A percentile compares a stretch with the other conserved stretches of the same genome.
These are phyloP conservation scores for Kappamyces sp. DNA, from an alignment of 192 early-diverging fungal species.

Conservation along the genomic window DNA sequence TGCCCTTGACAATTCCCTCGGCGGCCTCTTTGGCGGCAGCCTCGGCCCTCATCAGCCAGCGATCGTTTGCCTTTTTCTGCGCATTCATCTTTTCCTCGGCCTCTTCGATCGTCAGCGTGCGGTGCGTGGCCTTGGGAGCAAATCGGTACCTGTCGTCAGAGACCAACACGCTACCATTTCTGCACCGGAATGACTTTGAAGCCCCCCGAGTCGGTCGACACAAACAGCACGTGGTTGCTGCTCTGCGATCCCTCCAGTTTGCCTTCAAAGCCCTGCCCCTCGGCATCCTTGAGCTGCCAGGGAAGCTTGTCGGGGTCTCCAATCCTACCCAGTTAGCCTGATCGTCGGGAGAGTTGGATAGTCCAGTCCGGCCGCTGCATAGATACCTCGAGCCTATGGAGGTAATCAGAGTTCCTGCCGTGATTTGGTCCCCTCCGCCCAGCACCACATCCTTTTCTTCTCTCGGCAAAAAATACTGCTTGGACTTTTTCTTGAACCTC, in stretches of 20 bases:
- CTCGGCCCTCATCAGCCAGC: neutral
- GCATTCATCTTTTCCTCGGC: constrained; percentile 39
- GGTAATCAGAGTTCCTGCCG: constrained; percentile 7
- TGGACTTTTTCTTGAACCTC: constrained; percentile 46
- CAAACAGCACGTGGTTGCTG: constrained; percentile 30
- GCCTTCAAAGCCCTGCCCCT: constrained; percentile 21
- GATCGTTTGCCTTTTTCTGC: constrained; percentile 5
- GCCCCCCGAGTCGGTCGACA: constrained; percentile 21
- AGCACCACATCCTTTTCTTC: constrained; percentile 20
- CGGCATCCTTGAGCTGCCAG: constrained; percentile 28
- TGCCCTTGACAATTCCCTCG: constrained; percentile 25
- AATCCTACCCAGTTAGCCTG: constrained; percentile 4
- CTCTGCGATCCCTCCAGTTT: constrained; percentile 27
- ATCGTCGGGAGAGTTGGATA: neutral
- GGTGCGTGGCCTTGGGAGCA: constrained; percentile 29
- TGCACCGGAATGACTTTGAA: constrained; percentile 37
- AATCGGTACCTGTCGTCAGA: constrained; percentile 31
- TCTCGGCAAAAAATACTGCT: constrained; percentile 28
- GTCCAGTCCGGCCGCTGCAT: constrained; percentile 12
- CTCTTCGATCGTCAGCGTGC: constrained; percentile 43
- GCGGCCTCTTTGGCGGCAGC: constrained; percentile 12
- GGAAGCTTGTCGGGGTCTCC: constrained; percentile 39
- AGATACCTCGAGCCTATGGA: constrained; percentile 9
- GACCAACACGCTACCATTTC: constrained; percentile 18
- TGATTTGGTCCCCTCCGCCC: constrained; percentile 1